Conservation (phyloP, 768 basidiomycete genomes). For the Bullera alba region DNA sequence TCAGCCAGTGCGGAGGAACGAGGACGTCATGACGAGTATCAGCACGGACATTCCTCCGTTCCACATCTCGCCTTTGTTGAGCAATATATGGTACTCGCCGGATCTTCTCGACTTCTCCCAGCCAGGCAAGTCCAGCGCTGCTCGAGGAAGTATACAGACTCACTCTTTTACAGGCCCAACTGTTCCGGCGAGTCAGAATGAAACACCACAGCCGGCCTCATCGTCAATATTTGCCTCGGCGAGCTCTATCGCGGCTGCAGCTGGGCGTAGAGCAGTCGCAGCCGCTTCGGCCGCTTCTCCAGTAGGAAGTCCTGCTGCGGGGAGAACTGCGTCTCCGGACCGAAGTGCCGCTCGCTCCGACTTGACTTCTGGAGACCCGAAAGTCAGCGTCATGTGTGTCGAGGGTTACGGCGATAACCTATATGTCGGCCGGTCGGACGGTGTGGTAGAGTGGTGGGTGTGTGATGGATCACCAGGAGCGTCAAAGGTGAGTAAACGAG, state of each 20-base stretch:
- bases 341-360: conserved; percentile 2
- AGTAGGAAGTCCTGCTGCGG: background rate
- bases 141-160: background rate
- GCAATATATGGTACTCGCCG: conserved; percentile 25
- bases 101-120: conserved; percentile 37
- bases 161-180: conserved; percentile 8
- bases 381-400: conserved; percentile 28
- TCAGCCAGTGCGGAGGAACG: too few relatives aligned
- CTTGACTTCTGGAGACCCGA: background rate
- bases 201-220: conserved; percentile 9
- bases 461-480: conserved; percentile 50
- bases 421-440: conserved; percentile 78
- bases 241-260: conserved; percentile 34
- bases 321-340: background rate
- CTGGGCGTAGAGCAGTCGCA: conserved; percentile 31
- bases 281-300: conserved; percentile 17
- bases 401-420: conserved; percentile 56
- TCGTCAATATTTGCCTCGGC: conserved; percentile 28
- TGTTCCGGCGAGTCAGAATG: conserved; percentile 5
- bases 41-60: conserved; percentile 14
- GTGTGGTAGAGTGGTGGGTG: conserved; percentile 72
- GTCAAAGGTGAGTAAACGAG: conserved; percentile 13
- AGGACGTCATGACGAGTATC: too few relatives aligned
- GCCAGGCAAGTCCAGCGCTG: conserved; percentile 15
- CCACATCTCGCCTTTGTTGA: conserved; percentile 23